Conservation (phyloP, 1,284 basidiomycete genomes). For the Neonothopanus nambi region DNA sequence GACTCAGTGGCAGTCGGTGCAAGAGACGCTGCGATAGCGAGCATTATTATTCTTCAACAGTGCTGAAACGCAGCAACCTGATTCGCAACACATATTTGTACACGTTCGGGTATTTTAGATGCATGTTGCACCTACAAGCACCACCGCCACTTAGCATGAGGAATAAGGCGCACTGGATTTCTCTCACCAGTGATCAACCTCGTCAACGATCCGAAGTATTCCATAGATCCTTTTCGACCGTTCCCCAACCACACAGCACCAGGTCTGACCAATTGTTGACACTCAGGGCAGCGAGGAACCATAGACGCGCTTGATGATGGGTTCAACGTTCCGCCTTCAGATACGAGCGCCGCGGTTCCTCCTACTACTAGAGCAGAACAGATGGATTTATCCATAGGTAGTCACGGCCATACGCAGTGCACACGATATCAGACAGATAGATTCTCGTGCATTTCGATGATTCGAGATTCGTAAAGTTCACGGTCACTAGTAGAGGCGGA, state of each 20-base stretch:
- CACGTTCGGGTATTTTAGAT: slow-evolving; percentile 39
- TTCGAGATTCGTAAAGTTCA: slow-evolving; percentile 20
- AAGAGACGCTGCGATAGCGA: slow-evolving; percentile 44
- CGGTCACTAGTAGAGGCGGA: slow-evolving; percentile 12
- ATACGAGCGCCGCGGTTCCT: slow-evolving; percentile 40
- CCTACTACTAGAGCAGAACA: slow-evolving; percentile 40
- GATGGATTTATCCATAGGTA: slow-evolving; percentile 37
- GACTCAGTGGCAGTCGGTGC: too few species aligned
- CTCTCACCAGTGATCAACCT: slow-evolving; percentile 45
- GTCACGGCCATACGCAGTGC: slow-evolving; percentile 34
- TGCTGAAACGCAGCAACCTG: too few species aligned
- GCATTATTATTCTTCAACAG: too few species aligned
- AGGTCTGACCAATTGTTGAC: slow-evolving; percentile 42
- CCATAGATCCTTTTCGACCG: slow-evolving; percentile 32
- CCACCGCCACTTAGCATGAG: not conserved
- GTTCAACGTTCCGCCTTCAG: slow-evolving; percentile 29
- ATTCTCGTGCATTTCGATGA: slow-evolving; percentile 55
- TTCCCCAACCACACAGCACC: slow-evolving; percentile 56
- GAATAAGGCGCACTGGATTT: not conserved
- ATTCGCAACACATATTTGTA: slow-evolving; percentile 41
- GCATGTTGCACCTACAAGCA: slow-evolving; percentile 48
- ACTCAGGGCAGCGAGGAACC: slow-evolving; percentile 45
- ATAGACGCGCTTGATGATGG: slow-evolving; percentile 33
- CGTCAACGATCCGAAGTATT: slow-evolving; percentile 36
- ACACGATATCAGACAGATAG: slow-evolving; percentile 47